Evolutionary conservation across 2,329 filamentous ascomycete genomes (phyloP), one percentile per base, ranked within the genome.

Genomic region (Ceratocystiopsis brevicomis): DNA sequence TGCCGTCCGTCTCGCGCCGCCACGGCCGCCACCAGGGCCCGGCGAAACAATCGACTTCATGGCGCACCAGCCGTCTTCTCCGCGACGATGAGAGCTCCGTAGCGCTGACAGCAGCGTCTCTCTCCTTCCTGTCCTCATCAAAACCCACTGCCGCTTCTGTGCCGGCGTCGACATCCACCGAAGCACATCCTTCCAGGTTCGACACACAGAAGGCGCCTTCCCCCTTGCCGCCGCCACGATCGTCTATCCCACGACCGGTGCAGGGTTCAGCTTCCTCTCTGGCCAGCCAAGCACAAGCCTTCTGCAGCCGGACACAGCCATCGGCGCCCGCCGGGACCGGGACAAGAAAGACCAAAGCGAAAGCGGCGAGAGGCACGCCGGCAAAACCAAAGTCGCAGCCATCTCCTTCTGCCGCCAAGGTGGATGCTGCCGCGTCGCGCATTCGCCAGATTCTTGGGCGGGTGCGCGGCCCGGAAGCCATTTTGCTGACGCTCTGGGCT

Each of bases 281-380:
- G 17, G 37, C 33, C 9, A 14, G 40, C 16, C 38, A 40, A 30
- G 45, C 43, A 3, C 17, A 45, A 6, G 41, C 42, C 13, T 48
- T 47, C 43, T 12, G n/a, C 4, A 25, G 18, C 4, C 47, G 45
- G 1, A 13, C 39, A 11, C 45, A 33, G 10, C 13, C 18, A 4
- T 1, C 13, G 9, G 17, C 40, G 19, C 19, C 19, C 19, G 19
- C 19, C 19, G 19, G 6, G 25, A 11, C 25, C 6, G 25, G 25
- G 6, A 8, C 4, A 30, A 11, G 13, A 40, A 25, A 39, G 17
- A 30, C 25, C 4, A 21, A 21, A 4, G 19, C 19, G 6, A 21
- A 21, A 21, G 19, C 19, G 19, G 19, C 19, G 6, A 21, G 6
- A 21, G 5, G 5, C 10, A 4, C 6, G 10, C 6, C 25, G 10